Evolutionary conservation across 1,284 basidiomycete species (phyloP).

Genomic region (Afroboletus lepidellus): DNA sequence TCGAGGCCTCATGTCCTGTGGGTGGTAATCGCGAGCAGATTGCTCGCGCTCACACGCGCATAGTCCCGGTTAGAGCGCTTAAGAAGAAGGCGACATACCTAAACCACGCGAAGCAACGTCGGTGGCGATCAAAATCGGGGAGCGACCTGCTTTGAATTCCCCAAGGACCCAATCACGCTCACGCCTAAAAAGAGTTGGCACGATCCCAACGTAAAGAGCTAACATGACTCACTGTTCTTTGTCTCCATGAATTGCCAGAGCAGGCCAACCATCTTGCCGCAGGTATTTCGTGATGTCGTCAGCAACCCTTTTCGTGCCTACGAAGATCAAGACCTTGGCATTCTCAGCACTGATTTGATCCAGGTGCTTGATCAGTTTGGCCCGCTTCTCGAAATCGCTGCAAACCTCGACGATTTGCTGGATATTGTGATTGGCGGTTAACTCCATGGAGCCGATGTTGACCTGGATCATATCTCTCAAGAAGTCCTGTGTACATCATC

Average conservation of each 20-base stretch:
- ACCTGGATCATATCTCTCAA: constrained; percentile 95
- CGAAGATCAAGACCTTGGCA: constrained; percentile 98
- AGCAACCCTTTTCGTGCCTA: constrained; percentile 95
- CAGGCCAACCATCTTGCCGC: constrained; percentile 97
- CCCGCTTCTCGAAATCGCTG: constrained; percentile 97
- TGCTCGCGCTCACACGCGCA: constrained; percentile 30
- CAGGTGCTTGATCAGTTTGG: constrained; percentile 95
- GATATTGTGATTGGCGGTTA: constrained; percentile 98
- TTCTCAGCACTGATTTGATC: constrained; percentile 96
- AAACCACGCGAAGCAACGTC: constrained; percentile 99
- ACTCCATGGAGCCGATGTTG: constrained; percentile 98
- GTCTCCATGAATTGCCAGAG: constrained; percentile 97
- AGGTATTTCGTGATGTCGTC: constrained; percentile 98
- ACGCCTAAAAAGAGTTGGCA: constrained; percentile 55
- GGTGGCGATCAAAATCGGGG: constrained; percentile 97
- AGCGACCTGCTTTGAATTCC: constrained; percentile 98
- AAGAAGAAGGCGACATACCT: constrained; percentile 74
- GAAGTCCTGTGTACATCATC: constrained; percentile 69
- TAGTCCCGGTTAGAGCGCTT: constrained; percentile 32
- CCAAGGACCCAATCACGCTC: constrained; percentile 98
- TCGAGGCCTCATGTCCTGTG: constrained; percentile 27
- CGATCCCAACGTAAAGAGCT: constrained; percentile 10
- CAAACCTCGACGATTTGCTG: constrained; percentile 95
- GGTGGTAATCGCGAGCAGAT: constrained; percentile 28
- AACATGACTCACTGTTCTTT: constrained; percentile 80